These are phyloP conservation scores for Fusarium domesticum DNA, from an alignment of 2,329 filamentous ascomycete species.

Conservation along the genomic window DNA sequence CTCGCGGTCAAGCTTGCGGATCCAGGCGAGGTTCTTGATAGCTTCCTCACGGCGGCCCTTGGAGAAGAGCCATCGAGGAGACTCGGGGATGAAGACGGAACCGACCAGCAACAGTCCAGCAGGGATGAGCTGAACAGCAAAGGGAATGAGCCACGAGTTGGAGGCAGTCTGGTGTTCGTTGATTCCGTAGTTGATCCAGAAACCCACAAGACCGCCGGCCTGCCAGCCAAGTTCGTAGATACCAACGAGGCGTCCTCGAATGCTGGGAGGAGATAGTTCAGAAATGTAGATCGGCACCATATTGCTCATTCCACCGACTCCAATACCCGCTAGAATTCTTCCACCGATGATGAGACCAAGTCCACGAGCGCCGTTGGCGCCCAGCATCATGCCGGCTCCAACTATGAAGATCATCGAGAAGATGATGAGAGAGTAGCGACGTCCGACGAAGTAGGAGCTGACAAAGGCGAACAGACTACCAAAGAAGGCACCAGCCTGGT, in stretches of 20 bases:
- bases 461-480: constrained; percentile 68
- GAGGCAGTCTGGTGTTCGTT: constrained; percentile 46
- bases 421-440: constrained; percentile 60
- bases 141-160: constrained; percentile 62
- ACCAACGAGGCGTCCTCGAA: constrained; percentile 62
- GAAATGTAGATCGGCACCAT: constrained; percentile 63
- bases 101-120: constrained; percentile 60
- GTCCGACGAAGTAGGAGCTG: constrained; percentile 64
- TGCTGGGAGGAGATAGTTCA: constrained; percentile 58
- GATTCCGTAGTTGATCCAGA: constrained; percentile 66
- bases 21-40: constrained; percentile 59
- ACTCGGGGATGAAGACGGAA: constrained; percentile 60
- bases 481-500: constrained; percentile 82
- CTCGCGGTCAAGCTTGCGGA: constrained; percentile 54
- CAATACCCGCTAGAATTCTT: constrained; percentile 61
- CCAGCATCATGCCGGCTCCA: constrained; percentile 71
- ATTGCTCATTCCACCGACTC: constrained; percentile 61
- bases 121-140: constrained; percentile 65
- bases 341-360: constrained; percentile 63
- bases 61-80: constrained; percentile 66
- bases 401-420: constrained; percentile 64
- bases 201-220: constrained; percentile 60
- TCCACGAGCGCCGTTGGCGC: constrained; percentile 57
- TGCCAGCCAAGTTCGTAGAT: constrained; percentile 67
- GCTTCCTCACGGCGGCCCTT: constrained; percentile 59